Evolutionary conservation across 1,284 basidiomycete genomes (phyloP).

Genomic region (Heimioporus punctisporus): DNA sequence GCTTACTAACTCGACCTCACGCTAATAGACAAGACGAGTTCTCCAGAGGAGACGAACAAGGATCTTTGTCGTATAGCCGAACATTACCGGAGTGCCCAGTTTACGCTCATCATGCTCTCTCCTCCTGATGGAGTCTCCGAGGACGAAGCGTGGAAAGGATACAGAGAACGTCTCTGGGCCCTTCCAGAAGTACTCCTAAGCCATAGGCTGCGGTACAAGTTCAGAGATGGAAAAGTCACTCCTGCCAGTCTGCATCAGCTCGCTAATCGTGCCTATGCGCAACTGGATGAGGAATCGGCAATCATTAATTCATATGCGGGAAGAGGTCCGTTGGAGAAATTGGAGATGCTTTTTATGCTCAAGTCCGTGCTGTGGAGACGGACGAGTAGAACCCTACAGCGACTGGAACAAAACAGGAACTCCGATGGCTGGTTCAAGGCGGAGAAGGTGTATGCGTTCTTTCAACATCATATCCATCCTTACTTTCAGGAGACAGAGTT

Average conservation of each 20-base stretch:
- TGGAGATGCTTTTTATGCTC: constrained; percentile 25
- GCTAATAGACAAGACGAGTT: background rate
- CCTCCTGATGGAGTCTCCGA: background rate
- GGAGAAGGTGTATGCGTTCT: constrained; percentile 26
- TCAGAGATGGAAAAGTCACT: constrained; percentile 12
- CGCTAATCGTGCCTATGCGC: constrained; percentile 22
- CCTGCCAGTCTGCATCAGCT: constrained; percentile 25
- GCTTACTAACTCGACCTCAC: constrained; percentile 28
- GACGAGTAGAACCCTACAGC: background rate
- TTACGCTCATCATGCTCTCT: constrained; percentile 27
- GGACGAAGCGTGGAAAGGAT: constrained; percentile 13
- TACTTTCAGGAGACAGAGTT: background rate
- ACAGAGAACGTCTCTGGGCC: constrained; percentile 32
- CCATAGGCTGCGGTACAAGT: constrained; percentile 16
- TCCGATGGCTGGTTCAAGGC: background rate
- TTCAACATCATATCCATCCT: constrained; percentile 28
- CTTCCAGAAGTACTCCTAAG: constrained; percentile 27
- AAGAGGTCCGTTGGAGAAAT: constrained; percentile 27
- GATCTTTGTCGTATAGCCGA: constrained; percentile 26
- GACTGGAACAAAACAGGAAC: background rate
- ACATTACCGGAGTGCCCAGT: constrained; percentile 20
- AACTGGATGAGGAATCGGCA: constrained; percentile 20
- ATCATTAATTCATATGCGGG: constrained; percentile 26
- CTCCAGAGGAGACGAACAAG: constrained; percentile 7
- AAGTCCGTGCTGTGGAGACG: constrained; percentile 29